Base-by-base conservation (phyloP, 495 filamentous ascomycete genomes). In the Neurospora discreta region DNA sequence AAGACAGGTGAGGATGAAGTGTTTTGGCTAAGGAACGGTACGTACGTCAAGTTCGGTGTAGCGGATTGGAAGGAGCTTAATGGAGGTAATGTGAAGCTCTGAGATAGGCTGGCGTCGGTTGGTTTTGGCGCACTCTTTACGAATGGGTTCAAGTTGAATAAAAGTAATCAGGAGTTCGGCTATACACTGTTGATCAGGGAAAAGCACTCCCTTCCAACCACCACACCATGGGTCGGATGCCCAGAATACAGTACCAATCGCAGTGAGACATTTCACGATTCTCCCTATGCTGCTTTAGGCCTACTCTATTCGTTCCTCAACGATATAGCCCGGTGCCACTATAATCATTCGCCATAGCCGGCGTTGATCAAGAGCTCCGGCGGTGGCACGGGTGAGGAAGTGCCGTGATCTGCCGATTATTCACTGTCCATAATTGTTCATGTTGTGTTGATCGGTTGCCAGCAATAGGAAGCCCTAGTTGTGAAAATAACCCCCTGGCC, bases 11-110 rank as follows among this genome's bases (percentile, higher is more conserved):
- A 69, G 0, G 92, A 95, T 71, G 82, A 83, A 69, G n/a, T 97
- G 42, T 97, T 86, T 79, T 86, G 84, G 83, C 78, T 86, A 20
- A 93, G 90, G 78, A 85, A 83, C 0, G 86, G 85, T 23, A 84
- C 82, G 16, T 98, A 97, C 81, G 87, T 88, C 15, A 84, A 77
- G 40, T 97, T 97, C 77, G 80, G 79, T 23, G 76, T 81, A 74
- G 81, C 81, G 73, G 90, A 96, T 58, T 95, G 93, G 92, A 82
- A 87, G 42, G 84, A 81, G 52, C 75, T 97, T 76, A 86, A 82
- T 60, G 87, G 82, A 15, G 93, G 92, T 10, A 84, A 85, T 73
- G 90, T 92, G 26, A 93, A 88, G 80, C 82, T 96, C 71, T 95
- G 80, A 80, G 44, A 33, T 39, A n/a, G 39, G 38, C 33, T 23